Evolutionary conservation across 2,329 filamentous ascomycete species (phyloP).

Genomic region (Paecilomyces sp.): DNA sequence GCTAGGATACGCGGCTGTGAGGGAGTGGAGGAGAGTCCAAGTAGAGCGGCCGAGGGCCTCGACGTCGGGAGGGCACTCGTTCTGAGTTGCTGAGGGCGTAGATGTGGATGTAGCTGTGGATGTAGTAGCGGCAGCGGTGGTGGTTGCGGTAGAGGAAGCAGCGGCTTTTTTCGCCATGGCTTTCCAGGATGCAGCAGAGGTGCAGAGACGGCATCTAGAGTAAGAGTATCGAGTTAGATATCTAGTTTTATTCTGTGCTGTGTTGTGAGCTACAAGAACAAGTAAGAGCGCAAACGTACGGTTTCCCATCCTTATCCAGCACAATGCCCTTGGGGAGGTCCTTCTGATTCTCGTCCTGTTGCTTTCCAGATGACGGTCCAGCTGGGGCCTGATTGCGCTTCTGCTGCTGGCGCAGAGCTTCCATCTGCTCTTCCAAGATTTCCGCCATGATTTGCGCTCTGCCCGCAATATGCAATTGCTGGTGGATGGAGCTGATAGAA

Average conservation of each 20-base stretch:
- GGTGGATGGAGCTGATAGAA: too few species aligned
- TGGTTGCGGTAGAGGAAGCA: conserved; percentile 13
- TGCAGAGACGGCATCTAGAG: conserved; percentile 41
- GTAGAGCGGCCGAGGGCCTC: conserved; percentile 77
- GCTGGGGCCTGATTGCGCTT: conserved; percentile 1
- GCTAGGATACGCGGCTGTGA: conserved; percentile 79
- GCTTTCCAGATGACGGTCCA: conserved; percentile 12
- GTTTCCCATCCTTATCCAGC: conserved; percentile 44
- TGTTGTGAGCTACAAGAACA: not conserved
- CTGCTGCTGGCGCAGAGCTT: conserved; percentile 3
- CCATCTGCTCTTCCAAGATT: conserved; percentile 16
- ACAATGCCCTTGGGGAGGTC: conserved; percentile 41
- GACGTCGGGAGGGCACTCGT: conserved; percentile 84
- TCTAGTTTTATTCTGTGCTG: not conserved
- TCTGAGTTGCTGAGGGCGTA: conserved; percentile 29
- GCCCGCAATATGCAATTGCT: not conserved
- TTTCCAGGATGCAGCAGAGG: conserved; percentile 40
- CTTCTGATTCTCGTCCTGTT: conserved; percentile 14
- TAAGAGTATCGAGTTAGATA: not conserved
- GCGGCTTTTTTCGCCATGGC: conserved; percentile 35
- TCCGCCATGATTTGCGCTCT: conserved; percentile 9
- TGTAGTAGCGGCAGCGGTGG: conserved; percentile 14
- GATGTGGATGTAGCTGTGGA: conserved; percentile 31
- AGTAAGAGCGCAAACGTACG: conserved; percentile 25
- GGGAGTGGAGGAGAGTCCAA: conserved; percentile 90